Evolutionary conservation across 495 filamentous ascomycete genomes (phyloP).

Genomic region (Penicillium lividum): DNA sequence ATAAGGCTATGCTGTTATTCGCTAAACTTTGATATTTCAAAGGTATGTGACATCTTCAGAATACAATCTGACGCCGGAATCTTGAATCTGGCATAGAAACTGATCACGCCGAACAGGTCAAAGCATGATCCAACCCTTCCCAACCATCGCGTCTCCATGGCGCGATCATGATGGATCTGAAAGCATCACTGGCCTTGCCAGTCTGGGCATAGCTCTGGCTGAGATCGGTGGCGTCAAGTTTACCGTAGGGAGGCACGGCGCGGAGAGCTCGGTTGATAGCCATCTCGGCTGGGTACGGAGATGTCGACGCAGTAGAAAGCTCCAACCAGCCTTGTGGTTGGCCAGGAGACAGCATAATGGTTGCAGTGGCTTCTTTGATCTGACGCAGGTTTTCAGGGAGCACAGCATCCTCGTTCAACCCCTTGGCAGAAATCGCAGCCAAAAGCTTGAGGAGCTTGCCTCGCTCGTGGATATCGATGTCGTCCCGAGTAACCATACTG

Average conservation of each 20-base stretch:
- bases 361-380: conserved; percentile 59
- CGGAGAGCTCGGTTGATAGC: conserved; percentile 75
- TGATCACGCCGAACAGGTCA: conserved; percentile 6
- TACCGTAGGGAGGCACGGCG: conserved; percentile 67
- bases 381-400: conserved; percentile 39
- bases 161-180: conserved; percentile 75
- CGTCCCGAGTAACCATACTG: conserved; percentile 63
- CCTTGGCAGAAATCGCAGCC: conserved; percentile 53
- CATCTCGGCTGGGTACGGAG: conserved; percentile 70
- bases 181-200: conserved; percentile 67
- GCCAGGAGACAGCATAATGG: conserved; percentile 76
- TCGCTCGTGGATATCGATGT: conserved; percentile 46
- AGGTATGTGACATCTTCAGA: conserved; percentile 10
- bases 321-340: conserved; percentile 76
- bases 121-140: conserved; percentile 44
- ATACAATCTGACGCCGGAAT: neutral
- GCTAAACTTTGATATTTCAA: neutral
- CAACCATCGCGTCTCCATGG: conserved; percentile 75
- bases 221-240: conserved; percentile 66
- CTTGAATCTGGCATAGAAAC: neutral
- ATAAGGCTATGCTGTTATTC: neutral
- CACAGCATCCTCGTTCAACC: conserved; percentile 33
- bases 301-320: conserved; percentile 58
- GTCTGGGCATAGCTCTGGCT: conserved; percentile 77
- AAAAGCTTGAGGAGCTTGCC: conserved; percentile 58